Conservation (phyloP, 1,284 basidiomycete genomes). For the Melanopsichium pennsylvanicum region DNA sequence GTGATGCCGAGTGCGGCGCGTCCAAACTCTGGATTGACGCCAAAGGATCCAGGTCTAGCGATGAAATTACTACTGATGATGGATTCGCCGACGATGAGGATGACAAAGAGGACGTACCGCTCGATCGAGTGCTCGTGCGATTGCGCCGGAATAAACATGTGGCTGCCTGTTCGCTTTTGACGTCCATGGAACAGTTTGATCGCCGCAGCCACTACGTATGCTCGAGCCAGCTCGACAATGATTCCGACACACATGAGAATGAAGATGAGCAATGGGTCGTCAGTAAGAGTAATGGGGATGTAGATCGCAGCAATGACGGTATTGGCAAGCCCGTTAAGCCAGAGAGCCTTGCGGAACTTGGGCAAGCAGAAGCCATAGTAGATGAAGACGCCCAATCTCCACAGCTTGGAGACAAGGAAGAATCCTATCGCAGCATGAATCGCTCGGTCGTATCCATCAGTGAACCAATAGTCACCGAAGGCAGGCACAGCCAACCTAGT, state of each 20-base stretch:
- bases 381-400: constrained; percentile 45
- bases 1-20: constrained; percentile 53
- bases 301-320: constrained; percentile 50
- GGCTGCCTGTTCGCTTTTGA: constrained; percentile 36
- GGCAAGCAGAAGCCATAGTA: constrained; percentile 59
- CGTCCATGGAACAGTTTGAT: constrained; percentile 48
- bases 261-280: constrained; percentile 34
- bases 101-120: constrained; percentile 54
- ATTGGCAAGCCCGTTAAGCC: constrained; percentile 47
- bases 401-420: constrained; percentile 56
- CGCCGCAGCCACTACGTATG: constrained; percentile 43
- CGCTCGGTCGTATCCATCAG: constrained; percentile 39
- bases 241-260: constrained; percentile 50
- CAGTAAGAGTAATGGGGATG: constrained; percentile 49
- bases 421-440: constrained; percentile 55
- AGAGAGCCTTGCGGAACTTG: constrained; percentile 58
- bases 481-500: constrained; percentile 19
- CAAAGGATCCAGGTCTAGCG: constrained; percentile 28
- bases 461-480: constrained; percentile 53
- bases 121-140: constrained; percentile 60
- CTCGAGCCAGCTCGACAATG: constrained; percentile 39
- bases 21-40: constrained; percentile 46
- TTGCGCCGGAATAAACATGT: constrained; percentile 55
- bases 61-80: constrained; percentile 48
- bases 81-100: constrained; percentile 60